phyloP scores from a whole-genome alignment of 2,329 filamentous ascomycete species.

The Harringtonia lauricola region DNA sequence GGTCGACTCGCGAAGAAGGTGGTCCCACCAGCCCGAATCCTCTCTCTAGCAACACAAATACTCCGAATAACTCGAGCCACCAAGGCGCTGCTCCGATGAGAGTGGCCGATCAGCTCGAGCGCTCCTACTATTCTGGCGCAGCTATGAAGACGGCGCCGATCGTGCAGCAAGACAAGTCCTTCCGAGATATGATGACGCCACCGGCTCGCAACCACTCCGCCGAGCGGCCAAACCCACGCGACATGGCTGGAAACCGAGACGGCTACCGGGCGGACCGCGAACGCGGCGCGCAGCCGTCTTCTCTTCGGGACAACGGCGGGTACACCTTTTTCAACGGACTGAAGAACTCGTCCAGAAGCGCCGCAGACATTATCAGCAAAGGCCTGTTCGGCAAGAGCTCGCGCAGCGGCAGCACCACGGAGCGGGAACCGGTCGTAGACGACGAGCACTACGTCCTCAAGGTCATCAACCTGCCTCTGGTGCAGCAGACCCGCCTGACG shows the following conservation, averaged over 20 bases:
- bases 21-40: constrained; percentile 16
- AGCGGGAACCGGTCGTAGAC: constrained; percentile 54
- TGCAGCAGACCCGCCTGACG: constrained; percentile 83
- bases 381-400: constrained; percentile 71
- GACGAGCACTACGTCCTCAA: constrained; percentile 77
- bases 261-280: constrained; percentile 18
- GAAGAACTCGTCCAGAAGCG: constrained; percentile 60
- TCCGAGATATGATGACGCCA: constrained; percentile 57
- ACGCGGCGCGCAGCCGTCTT: constrained; percentile 34
- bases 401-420: constrained; percentile 59
- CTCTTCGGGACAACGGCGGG: constrained; percentile 50
- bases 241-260: constrained; percentile 30
- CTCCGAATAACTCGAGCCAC: constrained; percentile 10
- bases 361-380: constrained; percentile 72
- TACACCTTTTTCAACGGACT: constrained; percentile 60
- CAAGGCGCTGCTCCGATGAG: constrained; percentile 10
- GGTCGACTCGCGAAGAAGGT: constrained; percentile 34
- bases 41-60: constrained; percentile 5
- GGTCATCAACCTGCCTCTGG: constrained; percentile 74
- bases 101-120: constrained; percentile 23
- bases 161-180: constrained; percentile 51
- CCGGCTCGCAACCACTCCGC: constrained; percentile 59
- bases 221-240: constrained; percentile 46
- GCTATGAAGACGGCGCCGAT: constrained; percentile 54
- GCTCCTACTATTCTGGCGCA: constrained; percentile 18